Percentiles rank a stretch among this genome's conserved stretches.
phyloP scores from a whole-genome alignment of 163 green algal species.

The Volvox carteri region DNA sequence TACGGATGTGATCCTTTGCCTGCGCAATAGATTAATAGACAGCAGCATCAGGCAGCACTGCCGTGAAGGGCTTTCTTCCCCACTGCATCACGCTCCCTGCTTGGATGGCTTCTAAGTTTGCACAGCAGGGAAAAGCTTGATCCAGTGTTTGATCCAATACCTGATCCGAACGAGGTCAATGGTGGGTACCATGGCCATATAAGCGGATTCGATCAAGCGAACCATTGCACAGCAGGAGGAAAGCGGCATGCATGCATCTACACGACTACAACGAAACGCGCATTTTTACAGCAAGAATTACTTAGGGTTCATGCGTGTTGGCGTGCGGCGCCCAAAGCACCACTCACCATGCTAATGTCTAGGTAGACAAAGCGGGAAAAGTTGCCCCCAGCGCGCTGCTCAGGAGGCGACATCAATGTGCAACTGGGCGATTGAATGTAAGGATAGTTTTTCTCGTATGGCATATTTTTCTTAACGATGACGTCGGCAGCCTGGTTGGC shows the following conservation, averaged over 20 bases:
- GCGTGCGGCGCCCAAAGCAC: too few species aligned
- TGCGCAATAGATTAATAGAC: neutral
- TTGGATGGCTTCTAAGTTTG: neutral
- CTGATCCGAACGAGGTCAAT: neutral
- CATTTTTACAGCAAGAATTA: too few species aligned
- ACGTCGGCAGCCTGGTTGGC: neutral
- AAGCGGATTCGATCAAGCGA: too few species aligned
- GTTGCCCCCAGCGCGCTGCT: neutral
- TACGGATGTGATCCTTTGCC: slow-evolving; percentile 27
- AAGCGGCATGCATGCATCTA: neutral
- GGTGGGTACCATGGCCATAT: too few species aligned
- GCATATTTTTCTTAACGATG: neutral
- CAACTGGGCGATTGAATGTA: neutral
- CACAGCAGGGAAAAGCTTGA: neutral
- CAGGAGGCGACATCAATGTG: neutral
- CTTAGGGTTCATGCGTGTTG: too few species aligned
- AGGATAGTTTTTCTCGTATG: slow-evolving; percentile 17
- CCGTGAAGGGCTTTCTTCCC: neutral
- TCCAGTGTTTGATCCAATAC: neutral
- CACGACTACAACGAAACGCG: neutral
- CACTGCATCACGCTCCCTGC: neutral
- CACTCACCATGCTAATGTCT: slow-evolving; percentile 10
- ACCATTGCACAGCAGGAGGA: too few species aligned
- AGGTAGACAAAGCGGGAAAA: neutral
- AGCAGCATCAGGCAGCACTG: neutral